Evolutionary conservation across 805 yeast species (phyloP), one percentile per base, ranked within the genome.

Genomic region (Myxozyma nipponensis): DNA sequence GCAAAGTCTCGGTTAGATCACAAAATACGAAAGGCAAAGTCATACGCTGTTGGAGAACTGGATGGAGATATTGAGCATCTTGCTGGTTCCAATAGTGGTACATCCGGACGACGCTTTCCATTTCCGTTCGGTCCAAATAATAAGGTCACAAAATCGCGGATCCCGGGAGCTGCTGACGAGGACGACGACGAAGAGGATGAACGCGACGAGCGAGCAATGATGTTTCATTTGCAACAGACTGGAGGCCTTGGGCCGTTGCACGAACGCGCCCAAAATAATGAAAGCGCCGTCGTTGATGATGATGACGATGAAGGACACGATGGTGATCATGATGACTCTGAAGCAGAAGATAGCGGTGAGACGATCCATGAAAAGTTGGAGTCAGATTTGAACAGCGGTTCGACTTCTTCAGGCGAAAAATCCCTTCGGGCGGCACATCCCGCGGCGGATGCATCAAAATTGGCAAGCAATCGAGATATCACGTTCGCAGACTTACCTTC

Each of bases 21-120:
- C 66, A 79, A 80, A 63, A 81, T 89, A 84, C 79, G 98, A 62
- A 74, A 96, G 53, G 80, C 89, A 0, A 82, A 84, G 6, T 84
- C 93, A 1, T 81, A 84, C 21, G 83, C 43, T 13, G 43, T 45
- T 17, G 42, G 28, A 7, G 52, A 43, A 6, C 17, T n/a, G n/a
- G 19, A 38, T 4, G 38, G 17, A 21, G 47, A 52, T 19, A 9
- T 44, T 21, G 57, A 54, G 39, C 32, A 37, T 17, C 37, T 30
- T 25, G 32, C 22, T 10, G 57, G 52, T 21, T 49, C 45, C 10
- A 49, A 56, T 9, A 43, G 52, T n/a, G 48, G 46, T 9, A 50
- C 54, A 28, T 49, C 50, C 24, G 39, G 28, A 35, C 52, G 47
- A 15, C 46, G 52, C 24, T 54, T 54, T 4, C 49, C 49, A 6